Conservation (phyloP, 768 basidiomycete species). For the Leccinum subgranulosum region DNA sequence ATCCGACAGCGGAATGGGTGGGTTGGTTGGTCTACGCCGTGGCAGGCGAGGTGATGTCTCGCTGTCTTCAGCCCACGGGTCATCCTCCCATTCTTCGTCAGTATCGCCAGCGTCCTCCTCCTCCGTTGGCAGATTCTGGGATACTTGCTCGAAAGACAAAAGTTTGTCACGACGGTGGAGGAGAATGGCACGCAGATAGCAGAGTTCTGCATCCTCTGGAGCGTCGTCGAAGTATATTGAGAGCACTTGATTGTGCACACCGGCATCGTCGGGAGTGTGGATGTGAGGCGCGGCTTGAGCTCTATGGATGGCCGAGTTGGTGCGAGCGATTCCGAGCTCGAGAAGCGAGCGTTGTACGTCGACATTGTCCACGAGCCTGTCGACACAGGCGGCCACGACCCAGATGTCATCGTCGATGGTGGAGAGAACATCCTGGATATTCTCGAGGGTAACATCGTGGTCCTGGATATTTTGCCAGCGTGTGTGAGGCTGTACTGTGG, state of each 20-base stretch:
- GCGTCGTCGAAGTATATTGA: conserved; percentile 52
- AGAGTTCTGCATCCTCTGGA: conserved; percentile 63
- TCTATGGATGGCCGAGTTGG: conserved; percentile 44
- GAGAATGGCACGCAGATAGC: conserved; percentile 62
- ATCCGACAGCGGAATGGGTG: conserved; percentile 51
- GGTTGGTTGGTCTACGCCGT: conserved; percentile 27
- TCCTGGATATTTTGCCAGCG: conserved; percentile 59
- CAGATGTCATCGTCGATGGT: conserved; percentile 66
- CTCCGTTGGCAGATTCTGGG: conserved; percentile 36
- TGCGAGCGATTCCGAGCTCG: conserved; percentile 61
- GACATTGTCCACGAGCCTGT: conserved; percentile 60
- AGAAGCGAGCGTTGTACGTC: conserved; percentile 56
- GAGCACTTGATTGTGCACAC: conserved; percentile 29
- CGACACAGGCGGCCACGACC: conserved; percentile 71
- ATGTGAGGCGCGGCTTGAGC: conserved; percentile 38
- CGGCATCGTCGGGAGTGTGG: conserved; percentile 16
- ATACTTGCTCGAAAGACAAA: conserved; percentile 69
- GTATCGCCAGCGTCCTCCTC: conserved; percentile 30
- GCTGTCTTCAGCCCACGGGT: conserved; percentile 63
- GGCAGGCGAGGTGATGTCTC: conserved; percentile 25
- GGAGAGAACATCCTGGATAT: conserved; percentile 46
- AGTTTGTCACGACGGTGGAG: conserved; percentile 65
- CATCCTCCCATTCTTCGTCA: conserved; percentile 48
- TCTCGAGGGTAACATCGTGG: conserved; percentile 51
- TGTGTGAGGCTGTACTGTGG: conserved; percentile 37